Base-by-base conservation (phyloP, 257 asterid genomes). In the Echites panduratus region DNA sequence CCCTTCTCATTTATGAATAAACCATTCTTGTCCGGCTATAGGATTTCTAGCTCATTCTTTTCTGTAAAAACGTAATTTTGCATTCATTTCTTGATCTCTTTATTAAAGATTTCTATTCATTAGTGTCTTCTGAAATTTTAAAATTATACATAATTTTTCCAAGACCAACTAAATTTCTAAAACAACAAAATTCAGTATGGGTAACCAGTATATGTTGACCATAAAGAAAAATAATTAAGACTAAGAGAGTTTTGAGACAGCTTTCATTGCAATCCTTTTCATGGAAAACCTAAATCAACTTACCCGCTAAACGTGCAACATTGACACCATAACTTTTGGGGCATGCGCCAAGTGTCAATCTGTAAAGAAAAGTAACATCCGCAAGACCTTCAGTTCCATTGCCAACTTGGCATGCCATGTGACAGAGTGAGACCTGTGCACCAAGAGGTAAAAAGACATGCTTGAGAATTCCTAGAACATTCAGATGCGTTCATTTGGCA, bases 291-390 rank as follows among this genome's bases (percentile, higher is more conserved):
- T 43, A 7, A 19, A 48, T 9, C 43, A 29, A 79, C 82, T 76
- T 77, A 91, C 99, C 97, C 70, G 99, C 99, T 62, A 94, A 76
- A 50, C 96, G 87, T 70, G 99, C 99, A 78, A 94, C 97, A 71
- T 94, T 94, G 76, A 91, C 96, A 79, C 99, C 99, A 35, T 94
- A 94, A 78, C 99, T 94, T 81, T 88, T 90, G 67, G 99, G 99
- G 85, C 99, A 94, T 81, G 97, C 90, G 56, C 96, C 98, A 9
- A 82, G 85, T 26, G 89, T 82, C 88, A 94, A 86, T 78, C 90
- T 90, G 85, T 91, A 92, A 6, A 94, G 97, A 83, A 94, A 94
- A 70, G 90, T 84, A 74, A 90, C 98, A 84, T 94, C 98, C 84
- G 90, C 99, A 13, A 89, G 84, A 79, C 89, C 92, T 24, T 35